A percentile compares a stretch with the other conserved stretches of the same genome.
Evolutionary conservation across 2,329 filamentous ascomycete species (phyloP).

Genomic region (Davidsoniella virescens): DNA sequence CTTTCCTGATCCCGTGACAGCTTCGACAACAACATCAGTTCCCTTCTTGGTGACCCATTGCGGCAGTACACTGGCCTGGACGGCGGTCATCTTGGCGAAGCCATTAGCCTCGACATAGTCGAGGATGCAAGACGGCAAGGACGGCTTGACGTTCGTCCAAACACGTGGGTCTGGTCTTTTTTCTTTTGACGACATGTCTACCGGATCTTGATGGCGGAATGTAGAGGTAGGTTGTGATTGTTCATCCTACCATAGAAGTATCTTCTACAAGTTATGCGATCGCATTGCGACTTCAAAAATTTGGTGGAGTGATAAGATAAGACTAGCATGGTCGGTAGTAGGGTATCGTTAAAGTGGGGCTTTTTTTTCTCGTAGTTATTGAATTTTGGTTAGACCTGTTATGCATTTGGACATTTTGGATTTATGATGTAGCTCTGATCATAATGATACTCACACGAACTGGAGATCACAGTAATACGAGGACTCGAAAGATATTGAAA

Average conservation of each 20-base stretch:
- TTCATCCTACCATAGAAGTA: neutral
- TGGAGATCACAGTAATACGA: too few relatives aligned
- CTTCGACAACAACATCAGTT: constrained; percentile 72
- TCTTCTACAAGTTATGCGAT: neutral
- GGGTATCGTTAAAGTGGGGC: neutral
- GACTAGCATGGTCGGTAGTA: neutral
- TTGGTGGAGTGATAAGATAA: constrained; percentile 13
- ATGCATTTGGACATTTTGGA: too few relatives aligned
- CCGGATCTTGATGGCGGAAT: neutral
- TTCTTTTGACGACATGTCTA: constrained; percentile 14
- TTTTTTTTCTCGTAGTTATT: neutral
- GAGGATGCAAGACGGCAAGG: constrained; percentile 53
- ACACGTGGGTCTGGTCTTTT: constrained; percentile 30
- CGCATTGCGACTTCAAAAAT: constrained; percentile 9
- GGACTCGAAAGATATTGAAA: too few relatives aligned
- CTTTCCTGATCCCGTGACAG: constrained; percentile 83
- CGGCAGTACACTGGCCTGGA: constrained; percentile 84
- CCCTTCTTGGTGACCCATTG: constrained; percentile 71
- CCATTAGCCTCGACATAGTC: constrained; percentile 74
- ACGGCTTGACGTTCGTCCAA: constrained; percentile 25
- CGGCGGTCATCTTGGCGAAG: constrained; percentile 76
- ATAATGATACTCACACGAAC: too few relatives aligned
- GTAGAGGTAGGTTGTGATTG: neutral
- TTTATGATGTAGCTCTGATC: too few relatives aligned
- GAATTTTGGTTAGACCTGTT: too few relatives aligned